Evolutionary conservation across 2,329 filamentous ascomycete genomes (phyloP), one percentile per base, ranked within the genome.

Genomic region (Paecilomyces sp.): DNA sequence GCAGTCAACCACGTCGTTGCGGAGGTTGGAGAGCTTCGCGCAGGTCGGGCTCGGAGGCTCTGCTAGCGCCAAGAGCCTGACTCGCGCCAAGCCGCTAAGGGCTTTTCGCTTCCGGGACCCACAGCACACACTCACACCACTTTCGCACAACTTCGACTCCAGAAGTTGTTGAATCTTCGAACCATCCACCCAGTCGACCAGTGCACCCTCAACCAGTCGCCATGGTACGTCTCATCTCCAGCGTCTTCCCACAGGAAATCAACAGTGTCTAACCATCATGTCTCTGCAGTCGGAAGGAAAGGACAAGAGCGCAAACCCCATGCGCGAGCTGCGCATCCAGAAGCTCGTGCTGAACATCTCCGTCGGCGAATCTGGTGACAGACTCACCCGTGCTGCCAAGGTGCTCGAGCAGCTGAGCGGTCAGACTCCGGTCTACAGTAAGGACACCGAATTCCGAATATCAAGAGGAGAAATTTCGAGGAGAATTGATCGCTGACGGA

Each of bases 391-490:
- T 89, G 94, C 94, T 79, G 94, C 94, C 78, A 99, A 99, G 88
- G 94, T 99, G 87, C 87, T 99, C 74, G 94, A 99, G 86, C 94
- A 99, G 87, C 86, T 99, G 80, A 91, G 87, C 82, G 94, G 94
- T 92, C 94, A 99, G 86, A 97, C 94, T 73, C 94, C 94, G 74
- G 94, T 99, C 83, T 99, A 99, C 92, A 96, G 91, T 93, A 87
- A 69, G 72, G 57, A 65, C 69, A 86, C 83, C 64, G 54, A 60
- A 60, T 33, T 57, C 51, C 41, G 31, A 25, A 30, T 22, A 53
- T 28, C 24, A 53, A 30, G n/a, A 13, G 15, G 55, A 60, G 11
- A 8, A 47, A 57, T 22, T 33, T 54, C 9, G 57, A 53, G 53
- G n/a, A 12, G 12, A 24, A 24, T 28, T 7, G 25, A 31, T 53